Conservation (phyloP, 257 asterid species). For the Nicotiana benthamiana region DNA sequence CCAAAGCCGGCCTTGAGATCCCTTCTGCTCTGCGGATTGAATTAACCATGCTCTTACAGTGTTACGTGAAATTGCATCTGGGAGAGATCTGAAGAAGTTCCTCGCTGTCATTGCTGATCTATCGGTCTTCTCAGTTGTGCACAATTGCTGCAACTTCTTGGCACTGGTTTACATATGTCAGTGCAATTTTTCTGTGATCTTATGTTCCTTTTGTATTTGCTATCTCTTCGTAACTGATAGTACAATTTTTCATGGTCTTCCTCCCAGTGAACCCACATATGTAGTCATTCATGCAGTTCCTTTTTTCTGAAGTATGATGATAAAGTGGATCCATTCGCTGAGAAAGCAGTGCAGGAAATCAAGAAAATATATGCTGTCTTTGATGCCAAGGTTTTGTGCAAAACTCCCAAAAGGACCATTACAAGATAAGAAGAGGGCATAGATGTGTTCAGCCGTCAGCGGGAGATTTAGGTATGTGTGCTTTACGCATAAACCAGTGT, state of each 20-base stretch:
- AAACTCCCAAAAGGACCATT: conserved; percentile 47
- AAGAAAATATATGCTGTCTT: conserved; percentile 60
- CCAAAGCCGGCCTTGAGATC: conserved; percentile 31
- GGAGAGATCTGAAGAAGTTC: conserved; percentile 70
- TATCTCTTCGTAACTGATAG: background rate
- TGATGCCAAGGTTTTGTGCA: conserved; percentile 50
- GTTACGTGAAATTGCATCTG: conserved; percentile 58
- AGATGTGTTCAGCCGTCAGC: background rate
- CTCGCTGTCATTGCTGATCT: conserved; percentile 49
- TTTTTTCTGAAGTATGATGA: conserved; percentile 63
- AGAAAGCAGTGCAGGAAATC: conserved; percentile 53
- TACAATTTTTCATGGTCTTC: background rate
- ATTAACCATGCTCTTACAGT: conserved; percentile 17
- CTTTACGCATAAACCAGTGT: background rate
- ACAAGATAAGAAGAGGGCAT: conserved; percentile 48
- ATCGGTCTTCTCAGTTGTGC: conserved; percentile 60
- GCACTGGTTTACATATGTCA: conserved; percentile 63
- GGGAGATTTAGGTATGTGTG: background rate
- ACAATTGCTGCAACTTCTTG: conserved; percentile 68
- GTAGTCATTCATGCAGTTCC: conserved; percentile 66
- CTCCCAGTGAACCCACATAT: conserved; percentile 28
- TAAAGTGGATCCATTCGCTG: conserved; percentile 57
- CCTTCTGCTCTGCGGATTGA: conserved; percentile 43
- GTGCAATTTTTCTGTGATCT: background rate
- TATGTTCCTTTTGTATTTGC: too few relatives aligned